These are phyloP conservation scores for Clavispora fructus DNA, from an alignment of 805 yeast genomes.

Conservation along the genomic window DNA sequence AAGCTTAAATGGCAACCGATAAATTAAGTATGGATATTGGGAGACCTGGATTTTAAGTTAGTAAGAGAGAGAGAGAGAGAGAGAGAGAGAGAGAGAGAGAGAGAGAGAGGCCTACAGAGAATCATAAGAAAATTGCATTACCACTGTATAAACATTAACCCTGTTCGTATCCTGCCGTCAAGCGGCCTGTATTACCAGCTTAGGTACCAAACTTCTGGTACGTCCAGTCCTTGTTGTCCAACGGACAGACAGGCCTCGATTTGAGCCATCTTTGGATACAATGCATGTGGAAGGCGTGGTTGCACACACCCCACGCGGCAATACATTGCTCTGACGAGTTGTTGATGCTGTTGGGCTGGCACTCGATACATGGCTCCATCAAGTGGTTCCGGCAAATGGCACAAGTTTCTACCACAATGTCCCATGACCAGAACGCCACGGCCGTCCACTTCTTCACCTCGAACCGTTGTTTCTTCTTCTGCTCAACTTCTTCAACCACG, in stretches of 20 bases:
- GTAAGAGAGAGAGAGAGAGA: background rate
- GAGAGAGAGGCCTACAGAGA: background rate
- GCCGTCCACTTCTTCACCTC: constrained; percentile 98
- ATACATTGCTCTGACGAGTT: constrained; percentile 66
- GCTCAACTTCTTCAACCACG: constrained; percentile 17
- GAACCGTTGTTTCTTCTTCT: constrained; percentile 58
- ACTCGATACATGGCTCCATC: constrained; percentile 97
- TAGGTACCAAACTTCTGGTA: constrained; percentile 64
- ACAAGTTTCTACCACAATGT: constrained; percentile 89
- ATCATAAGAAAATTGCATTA: background rate
- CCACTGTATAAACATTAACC: background rate
- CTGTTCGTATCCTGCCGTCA: background rate
- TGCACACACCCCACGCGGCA: constrained; percentile 96
- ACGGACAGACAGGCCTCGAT: constrained; percentile 93
- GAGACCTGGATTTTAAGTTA: background rate
- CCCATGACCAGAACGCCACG: constrained; percentile 99
- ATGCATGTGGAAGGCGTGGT: constrained; percentile 97
- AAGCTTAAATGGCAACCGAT: no score
- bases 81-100: background rate
- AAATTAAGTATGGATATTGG: background rate
- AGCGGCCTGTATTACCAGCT: no score
- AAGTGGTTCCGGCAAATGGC: constrained; percentile 97
- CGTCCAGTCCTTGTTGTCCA: constrained; percentile 89
- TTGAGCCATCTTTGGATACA: constrained; percentile 94
- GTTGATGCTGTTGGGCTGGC: constrained; percentile 75